phyloP scores from a whole-genome alignment of 2,329 filamentous ascomycete genomes.

The Alternaria sp. region DNA sequence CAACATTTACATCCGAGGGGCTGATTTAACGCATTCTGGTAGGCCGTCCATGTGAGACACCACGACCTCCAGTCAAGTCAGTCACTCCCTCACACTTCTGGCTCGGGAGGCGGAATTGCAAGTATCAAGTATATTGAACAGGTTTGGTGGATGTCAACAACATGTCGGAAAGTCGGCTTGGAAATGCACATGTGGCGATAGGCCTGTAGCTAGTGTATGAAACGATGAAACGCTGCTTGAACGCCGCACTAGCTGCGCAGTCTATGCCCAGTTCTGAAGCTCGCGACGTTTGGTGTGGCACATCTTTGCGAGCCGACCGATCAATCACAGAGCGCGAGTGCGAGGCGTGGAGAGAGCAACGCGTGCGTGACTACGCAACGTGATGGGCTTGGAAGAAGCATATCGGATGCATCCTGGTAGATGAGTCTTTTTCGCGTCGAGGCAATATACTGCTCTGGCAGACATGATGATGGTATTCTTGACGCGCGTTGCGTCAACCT shows the following conservation, averaged over 20 bases:
- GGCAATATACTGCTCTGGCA: constrained; percentile 3
- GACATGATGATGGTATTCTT: constrained; percentile 17
- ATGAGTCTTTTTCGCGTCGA: constrained; percentile 1
- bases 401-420: constrained; percentile 18
- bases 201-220: not conserved
- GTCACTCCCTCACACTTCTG: not conserved
- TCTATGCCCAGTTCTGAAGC: not conserved
- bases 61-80: not conserved
- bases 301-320: constrained; percentile 19
- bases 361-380: constrained; percentile 36
- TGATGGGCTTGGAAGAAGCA: constrained; percentile 21
- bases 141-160: not conserved
- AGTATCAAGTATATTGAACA: constrained; percentile 1
- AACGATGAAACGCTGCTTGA: not conserved
- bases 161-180: not conserved
- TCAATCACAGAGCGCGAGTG: constrained; percentile 26
- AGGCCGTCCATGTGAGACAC: constrained; percentile 26
- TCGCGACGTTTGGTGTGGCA: constrained; percentile 21
- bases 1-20: constrained; percentile 22
- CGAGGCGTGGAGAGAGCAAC: constrained; percentile 16
- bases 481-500: constrained; percentile 31
- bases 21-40: constrained; percentile 11
- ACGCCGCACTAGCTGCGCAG: constrained; percentile 1
- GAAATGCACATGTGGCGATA: not conserved
- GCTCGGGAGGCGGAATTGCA: not conserved